Conservation (phyloP, 176 grass and related monocot species). For the Musa beccarii region DNA sequence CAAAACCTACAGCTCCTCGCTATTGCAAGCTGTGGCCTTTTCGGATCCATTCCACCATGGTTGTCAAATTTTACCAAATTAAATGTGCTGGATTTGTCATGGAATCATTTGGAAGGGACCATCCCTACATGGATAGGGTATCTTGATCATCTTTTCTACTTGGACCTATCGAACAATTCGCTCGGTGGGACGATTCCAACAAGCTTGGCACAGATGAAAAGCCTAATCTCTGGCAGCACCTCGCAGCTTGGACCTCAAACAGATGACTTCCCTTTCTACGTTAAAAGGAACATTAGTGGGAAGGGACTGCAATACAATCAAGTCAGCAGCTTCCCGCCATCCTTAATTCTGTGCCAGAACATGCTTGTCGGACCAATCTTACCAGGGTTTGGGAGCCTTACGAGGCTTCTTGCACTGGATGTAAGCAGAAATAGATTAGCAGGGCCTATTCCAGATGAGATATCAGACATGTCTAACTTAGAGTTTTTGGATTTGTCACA, state of each 20-base stretch:
- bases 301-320: conserved; percentile 93
- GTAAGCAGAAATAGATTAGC: conserved; percentile 69
- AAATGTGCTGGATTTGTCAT: conserved; percentile 88
- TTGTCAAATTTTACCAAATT: conserved; percentile 45
- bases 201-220: conserved; percentile 61
- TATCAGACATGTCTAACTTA: conserved; percentile 78
- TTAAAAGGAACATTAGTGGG: conserved; percentile 57
- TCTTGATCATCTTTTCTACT: conserved; percentile 73
- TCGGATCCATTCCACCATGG: conserved; percentile 63
- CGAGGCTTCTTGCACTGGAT: conserved; percentile 62
- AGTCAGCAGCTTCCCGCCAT: conserved; percentile 90
- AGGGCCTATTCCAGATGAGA: conserved; percentile 53
- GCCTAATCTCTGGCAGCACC: conserved; percentile 45
- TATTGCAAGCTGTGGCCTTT: conserved; percentile 81
- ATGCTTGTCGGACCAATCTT: conserved; percentile 55
- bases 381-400: conserved; percentile 61
- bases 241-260: conserved; percentile 45
- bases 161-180: conserved; percentile 97
- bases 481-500: conserved; percentile 80
- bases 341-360: conserved; percentile 72
- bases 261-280: conserved; percentile 80
- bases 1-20: conserved; percentile 72
- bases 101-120: conserved; percentile 64
- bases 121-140: conserved; percentile 83
- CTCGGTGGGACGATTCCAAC: conserved; percentile 52